These are phyloP conservation scores for Maudiozyma humilis DNA, from an alignment of 1,139 yeast species.

Conservation along the genomic window DNA sequence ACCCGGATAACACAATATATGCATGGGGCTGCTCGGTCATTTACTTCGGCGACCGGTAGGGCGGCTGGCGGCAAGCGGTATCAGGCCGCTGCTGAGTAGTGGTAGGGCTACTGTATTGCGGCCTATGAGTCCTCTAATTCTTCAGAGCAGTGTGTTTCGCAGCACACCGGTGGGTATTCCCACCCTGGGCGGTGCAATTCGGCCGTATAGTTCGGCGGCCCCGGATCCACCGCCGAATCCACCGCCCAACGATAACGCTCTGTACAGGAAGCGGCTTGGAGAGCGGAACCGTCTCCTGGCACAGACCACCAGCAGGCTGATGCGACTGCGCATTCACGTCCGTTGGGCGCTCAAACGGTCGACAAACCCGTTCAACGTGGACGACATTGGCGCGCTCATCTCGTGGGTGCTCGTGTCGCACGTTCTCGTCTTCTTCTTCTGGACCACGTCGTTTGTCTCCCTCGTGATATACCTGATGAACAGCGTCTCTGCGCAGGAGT, in stretches of 20 bases:
- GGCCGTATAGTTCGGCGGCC: too few species aligned
- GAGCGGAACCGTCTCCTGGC: slow-evolving; percentile 25
- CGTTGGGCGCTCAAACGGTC: slow-evolving; percentile 64
- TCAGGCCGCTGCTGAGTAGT: too few species aligned
- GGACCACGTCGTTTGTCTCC: slow-evolving; percentile 86
- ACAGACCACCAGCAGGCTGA: slow-evolving; percentile 19
- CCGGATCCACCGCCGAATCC: background rate
- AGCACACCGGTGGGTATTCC: too few species aligned
- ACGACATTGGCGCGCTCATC: slow-evolving; percentile 80
- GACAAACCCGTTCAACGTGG: slow-evolving; percentile 71
- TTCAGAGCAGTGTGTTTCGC: too few species aligned
- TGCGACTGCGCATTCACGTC: slow-evolving; percentile 42
- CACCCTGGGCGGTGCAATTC: background rate
- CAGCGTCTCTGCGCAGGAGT: slow-evolving; percentile 85
- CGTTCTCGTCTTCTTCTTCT: slow-evolving; percentile 64
- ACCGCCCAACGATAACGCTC: background rate
- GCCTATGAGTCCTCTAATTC: too few species aligned
- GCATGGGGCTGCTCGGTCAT: background rate
- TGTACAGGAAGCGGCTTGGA: slow-evolving; percentile 4
- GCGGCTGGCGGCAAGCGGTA: too few species aligned
- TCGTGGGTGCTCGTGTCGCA: slow-evolving; percentile 90
- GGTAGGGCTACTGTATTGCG: too few species aligned
- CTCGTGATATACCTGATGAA: slow-evolving; percentile 68
- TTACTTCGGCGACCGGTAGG: background rate
- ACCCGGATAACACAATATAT: background rate